Evolutionary conservation across 1,284 basidiomycete species (phyloP), one percentile per base, ranked within the genome.

Genomic region (Papiliotrema fonsecae): DNA sequence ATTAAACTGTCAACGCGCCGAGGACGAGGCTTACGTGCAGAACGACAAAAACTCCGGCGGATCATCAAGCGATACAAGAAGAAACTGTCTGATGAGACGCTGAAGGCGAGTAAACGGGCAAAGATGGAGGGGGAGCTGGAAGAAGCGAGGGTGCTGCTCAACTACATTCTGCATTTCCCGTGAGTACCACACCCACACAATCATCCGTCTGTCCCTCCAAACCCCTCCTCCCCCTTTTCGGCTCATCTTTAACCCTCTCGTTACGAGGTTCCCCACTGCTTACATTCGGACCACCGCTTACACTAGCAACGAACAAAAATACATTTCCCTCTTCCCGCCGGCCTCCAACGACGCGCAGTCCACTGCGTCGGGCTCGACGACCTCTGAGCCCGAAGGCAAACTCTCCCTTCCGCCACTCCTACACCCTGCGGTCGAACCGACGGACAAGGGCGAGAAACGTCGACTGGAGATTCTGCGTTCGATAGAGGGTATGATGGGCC

Each of bases 291-390:
- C 51, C n/a, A 22, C 24, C n/a, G 10, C 37, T 22, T n/a, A 38
- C 14, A 3, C 6, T 31, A 72, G 88, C 3, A 89, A 86, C 71
- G 76, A 80, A 19, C 80, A 83, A 64, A 91, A 87, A 76, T 93
- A 92, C 68, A 83, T 92, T 37, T 84, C 88, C 2, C 76, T 93
- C 31, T 91, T 88, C 67, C 87, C 88, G 3, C 81, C 86, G n/a
- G 47, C 57, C 19, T n/a, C n/a, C n/a, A n/a, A n/a, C n/a, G n/a
- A n/a, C n/a, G n/a, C n/a, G n/a, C n/a, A n/a, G n/a, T n/a, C n/a
- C n/a, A n/a, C n/a, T n/a, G 19, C 57, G 5, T 11, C 38, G 28
- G 38, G 48, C 34, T 27, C 49, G 6, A 38, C 46, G 7, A 41
- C 46, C n/a, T 13, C 36, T 14, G 26, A 22, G 43, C 19, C 53